Conservation (phyloP, 345 rosid species). For the Cardiospermum halicacabum region DNA sequence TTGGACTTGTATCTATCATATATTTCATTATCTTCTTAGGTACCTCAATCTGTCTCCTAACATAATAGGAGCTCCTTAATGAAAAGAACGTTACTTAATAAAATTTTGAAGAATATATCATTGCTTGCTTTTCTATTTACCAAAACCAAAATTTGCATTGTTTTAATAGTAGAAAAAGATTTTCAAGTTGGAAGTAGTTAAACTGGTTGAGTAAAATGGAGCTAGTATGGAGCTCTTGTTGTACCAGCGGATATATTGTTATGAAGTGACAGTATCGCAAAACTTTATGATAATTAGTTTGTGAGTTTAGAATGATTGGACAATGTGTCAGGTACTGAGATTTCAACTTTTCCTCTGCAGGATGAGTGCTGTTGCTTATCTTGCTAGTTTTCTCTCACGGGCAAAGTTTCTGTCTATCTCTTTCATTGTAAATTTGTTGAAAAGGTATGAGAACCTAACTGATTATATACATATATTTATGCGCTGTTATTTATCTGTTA, state of each 20-base stretch:
- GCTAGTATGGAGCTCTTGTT: not conserved
- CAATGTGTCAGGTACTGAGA: not conserved
- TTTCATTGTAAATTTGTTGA: constrained; percentile 40
- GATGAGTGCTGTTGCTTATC: constrained; percentile 92
- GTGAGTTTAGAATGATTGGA: not conserved
- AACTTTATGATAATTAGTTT: not conserved
- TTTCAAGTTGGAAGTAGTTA: not conserved
- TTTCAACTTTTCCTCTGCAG: constrained; percentile 34
- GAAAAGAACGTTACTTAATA: not conserved
- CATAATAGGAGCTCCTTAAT: not conserved
- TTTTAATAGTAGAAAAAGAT: not conserved
- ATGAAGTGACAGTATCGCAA: not conserved
- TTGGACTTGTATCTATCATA: not conserved
- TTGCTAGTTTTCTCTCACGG: constrained; percentile 86
- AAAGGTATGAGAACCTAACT: constrained; percentile 38
- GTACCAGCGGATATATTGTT: not conserved
- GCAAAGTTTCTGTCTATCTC: constrained; percentile 63
- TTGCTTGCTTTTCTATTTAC: not conserved
- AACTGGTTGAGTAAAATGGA: not conserved
- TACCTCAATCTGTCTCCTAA: not conserved
- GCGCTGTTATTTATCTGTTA: not conserved
- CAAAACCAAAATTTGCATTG: not conserved
- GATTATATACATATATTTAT: not conserved
- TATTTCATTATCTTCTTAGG: not conserved
- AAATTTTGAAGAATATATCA: not conserved